Evolutionary conservation across 1,284 basidiomycete genomes (phyloP), one percentile per base, ranked within the genome.

Genomic region (Cystobasidium pallidum): DNA sequence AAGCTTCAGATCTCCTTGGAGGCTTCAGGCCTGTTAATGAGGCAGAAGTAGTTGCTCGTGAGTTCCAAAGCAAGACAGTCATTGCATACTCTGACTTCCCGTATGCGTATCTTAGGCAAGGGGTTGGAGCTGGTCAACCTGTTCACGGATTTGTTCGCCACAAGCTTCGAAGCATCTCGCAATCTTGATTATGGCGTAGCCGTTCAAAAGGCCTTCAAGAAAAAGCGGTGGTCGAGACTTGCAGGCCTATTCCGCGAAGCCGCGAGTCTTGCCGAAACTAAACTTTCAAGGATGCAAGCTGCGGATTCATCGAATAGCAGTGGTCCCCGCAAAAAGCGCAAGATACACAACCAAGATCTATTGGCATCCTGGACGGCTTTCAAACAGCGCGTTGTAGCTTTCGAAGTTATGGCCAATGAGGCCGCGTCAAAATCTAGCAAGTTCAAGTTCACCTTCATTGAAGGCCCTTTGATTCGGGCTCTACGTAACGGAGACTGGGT

Each of bases 381-480:
- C 75, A 85, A 70, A 83, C 80, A 36, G 87, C 89, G 34, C 87
- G 95, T 2, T 84, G 86, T 47, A 87, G 89, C 43, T 99, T 99
- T 78, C 21, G 90, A 94, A 76, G 84, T 89, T 1, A 90, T 93
- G 77, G 89, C 94, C 80, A 88, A 92, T 32, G 59, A 74, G 24
- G 72, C 73, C 21, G 43, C 71, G 28, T 88, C 88, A 75, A 89
- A 88, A 73, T 89, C 90, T 79, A 88, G 89, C 64, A 94, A 91
- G 79, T 91, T 94, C 78, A 90, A 92, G 0, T 99, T 99, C 79
- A 88, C 89, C 4, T 99, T 98, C 77, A 89, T 98, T 2, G 96
- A 99, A 80, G 96, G 96, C 0, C 95, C 96, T 10, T 83, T 99
- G 15, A 89, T 98, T n/a, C 91, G 90, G 78, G 96, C 96, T 0